Evolutionary conservation across 192 early-diverging fungal genomes (phyloP).

Genomic region (Coemansia sp.): DNA sequence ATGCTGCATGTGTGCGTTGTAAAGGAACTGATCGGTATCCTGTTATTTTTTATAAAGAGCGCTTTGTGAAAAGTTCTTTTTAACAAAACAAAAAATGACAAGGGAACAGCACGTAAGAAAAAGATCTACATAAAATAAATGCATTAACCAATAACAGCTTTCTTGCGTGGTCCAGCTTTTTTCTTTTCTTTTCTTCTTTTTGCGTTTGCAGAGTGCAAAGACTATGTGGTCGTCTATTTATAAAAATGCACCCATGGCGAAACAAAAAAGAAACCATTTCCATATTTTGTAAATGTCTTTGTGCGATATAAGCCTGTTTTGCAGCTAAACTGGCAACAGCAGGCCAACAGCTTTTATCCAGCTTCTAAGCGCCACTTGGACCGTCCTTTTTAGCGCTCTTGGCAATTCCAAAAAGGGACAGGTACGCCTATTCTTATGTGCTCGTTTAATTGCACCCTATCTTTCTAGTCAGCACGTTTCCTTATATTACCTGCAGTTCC

Average conservation of each 20-base stretch:
- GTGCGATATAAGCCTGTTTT: constrained; percentile 2
- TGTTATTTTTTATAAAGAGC: not conserved
- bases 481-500: not conserved
- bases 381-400: not conserved
- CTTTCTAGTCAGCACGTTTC: not conserved
- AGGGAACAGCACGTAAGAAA: not conserved
- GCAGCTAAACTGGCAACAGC: not conserved
- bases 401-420: not conserved
- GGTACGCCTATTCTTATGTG: not conserved
- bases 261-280: not conserved
- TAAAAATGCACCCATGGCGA: not conserved
- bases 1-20: not conserved
- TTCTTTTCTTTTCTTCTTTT: not conserved
- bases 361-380: not conserved
- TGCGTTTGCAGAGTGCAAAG: not conserved
- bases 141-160: not conserved
- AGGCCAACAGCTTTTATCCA: not conserved
- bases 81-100: not conserved
- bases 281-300: constrained; percentile 2
- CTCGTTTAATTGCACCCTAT: no score
- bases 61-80: not conserved
- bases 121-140: not conserved
- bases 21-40: constrained; percentile 6
- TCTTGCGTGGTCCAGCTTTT: not conserved
- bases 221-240: not conserved